Evolutionary conservation across 331 rosid species (phyloP), one percentile per base, ranked within the genome.

Genomic region (Telfairia occidentalis): DNA sequence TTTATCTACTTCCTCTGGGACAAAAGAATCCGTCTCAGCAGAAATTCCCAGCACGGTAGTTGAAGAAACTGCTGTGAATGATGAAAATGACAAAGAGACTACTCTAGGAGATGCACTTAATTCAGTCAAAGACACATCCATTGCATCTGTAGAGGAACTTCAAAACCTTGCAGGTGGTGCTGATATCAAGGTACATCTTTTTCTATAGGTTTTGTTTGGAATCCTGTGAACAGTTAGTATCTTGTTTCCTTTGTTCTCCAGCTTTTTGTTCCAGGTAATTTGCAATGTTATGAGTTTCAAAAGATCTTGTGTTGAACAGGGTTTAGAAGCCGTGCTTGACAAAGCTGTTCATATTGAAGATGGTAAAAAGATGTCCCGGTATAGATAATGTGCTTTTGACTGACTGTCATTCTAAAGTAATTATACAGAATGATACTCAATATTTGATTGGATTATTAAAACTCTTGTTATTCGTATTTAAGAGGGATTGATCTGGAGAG

Each of bases 401-500:
- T 71, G 60, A 13, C 30, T 48, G 29, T 29, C 29, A 48, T 49
- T 66, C 58, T 75, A 77, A 75, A 69, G 75, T 84, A 45, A 73
- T 13, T 59, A 49, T 69, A 64, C 65, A 46, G 49, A n/a, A 8
- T 79, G 35, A 40, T 79, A 26, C 57, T 15, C 77, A 66, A 24
- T 42, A 42, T 52, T 67, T 59, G 30, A 60, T 75, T 26, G 63
- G 66, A 45, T 79, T 67, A 80, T 82, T 66, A 80, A 55, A 80
- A 78, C 76, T 80, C n/a, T 77, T 11, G 42, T 16, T 45, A 37
- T 83, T 65, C 77, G 19, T 23, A 67, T 87, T 74, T 75, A 29
- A 94, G 99, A 78, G 99, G 97, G 87, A 89, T 92, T 89, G 99
- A 96, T 83, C 88, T 92, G 58, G 99, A 96, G 83, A 96, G 97